Conservation (phyloP, 2,329 filamentous ascomycete species). For the Ascochyta clinopodiicola region DNA sequence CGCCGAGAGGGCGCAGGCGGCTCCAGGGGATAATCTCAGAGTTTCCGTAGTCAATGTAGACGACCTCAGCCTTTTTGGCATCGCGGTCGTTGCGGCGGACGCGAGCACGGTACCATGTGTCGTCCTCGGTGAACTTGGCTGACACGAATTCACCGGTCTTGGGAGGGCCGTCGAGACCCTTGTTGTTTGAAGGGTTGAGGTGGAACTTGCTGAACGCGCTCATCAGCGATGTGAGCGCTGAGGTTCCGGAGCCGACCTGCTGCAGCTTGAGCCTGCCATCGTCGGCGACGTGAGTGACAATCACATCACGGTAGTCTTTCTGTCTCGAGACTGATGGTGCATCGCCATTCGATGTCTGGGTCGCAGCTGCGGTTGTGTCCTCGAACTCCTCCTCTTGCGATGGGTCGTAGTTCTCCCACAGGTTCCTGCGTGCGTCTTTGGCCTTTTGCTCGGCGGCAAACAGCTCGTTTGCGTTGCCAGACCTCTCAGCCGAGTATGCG, state of each 20-base stretch:
- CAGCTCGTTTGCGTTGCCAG: constrained; percentile 85
- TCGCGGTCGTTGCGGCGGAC: constrained; percentile 92
- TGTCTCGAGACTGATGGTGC: constrained; percentile 65
- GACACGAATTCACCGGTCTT: constrained; percentile 93
- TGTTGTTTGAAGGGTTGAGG: constrained; percentile 79
- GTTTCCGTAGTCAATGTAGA: constrained; percentile 98
- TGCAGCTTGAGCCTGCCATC: constrained; percentile 88
- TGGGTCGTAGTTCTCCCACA: constrained; percentile 96
- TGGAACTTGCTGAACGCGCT: constrained; percentile 91
- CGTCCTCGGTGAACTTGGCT: constrained; percentile 87
- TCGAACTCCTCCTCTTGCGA: constrained; percentile 79
- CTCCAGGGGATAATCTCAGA: constrained; percentile 87
- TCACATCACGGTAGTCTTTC: constrained; percentile 92
- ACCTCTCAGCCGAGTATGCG: constrained; percentile 93
- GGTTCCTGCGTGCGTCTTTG: constrained; percentile 83
- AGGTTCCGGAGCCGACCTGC: constrained; percentile 84
- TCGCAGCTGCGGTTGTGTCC: constrained; percentile 54
- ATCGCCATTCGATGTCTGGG: constrained; percentile 60
- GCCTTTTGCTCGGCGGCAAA: constrained; percentile 86
- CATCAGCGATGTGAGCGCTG: constrained; percentile 86
- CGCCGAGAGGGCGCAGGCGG: constrained; percentile 78
- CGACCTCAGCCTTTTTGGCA: constrained; percentile 82
- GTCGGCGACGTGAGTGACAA: constrained; percentile 87
- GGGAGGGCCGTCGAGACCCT: constrained; percentile 74
- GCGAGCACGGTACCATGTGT: constrained; percentile 92